A percentile compares a stretch with the other conserved stretches of the same genome.
phyloP scores from a whole-genome alignment of 345 rosid species.

The Passiflora organensis region DNA sequence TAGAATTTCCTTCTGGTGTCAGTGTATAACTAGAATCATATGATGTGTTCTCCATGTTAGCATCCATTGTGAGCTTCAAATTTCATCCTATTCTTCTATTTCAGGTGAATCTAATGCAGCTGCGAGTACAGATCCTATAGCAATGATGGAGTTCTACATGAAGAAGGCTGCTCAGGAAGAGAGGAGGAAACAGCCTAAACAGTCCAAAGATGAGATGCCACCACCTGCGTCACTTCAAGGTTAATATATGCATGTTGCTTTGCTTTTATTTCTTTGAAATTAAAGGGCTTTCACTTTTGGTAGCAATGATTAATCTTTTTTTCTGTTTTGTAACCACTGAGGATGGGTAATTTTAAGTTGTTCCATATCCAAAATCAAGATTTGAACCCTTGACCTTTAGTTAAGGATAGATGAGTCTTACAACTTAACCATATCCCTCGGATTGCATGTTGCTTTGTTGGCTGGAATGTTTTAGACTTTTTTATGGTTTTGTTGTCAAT shows the following conservation, averaged over 20 bases:
- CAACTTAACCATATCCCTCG: no score
- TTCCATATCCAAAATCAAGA: no score
- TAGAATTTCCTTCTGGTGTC: background rate
- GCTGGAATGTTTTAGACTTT: background rate
- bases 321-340: no score
- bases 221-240: slow-evolving; percentile 96
- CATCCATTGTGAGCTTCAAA: slow-evolving; percentile 2
- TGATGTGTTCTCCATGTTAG: background rate
- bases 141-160: slow-evolving; percentile 98
- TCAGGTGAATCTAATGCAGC: slow-evolving; percentile 27
- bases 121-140: slow-evolving; percentile 68
- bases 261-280: no score
- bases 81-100: background rate
- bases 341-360: no score
- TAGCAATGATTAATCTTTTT: no score
- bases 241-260: slow-evolving; percentile 18
- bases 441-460: slow-evolving; percentile 3
- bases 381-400: no score
- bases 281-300: no score
- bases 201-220: slow-evolving; percentile 98
- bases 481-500: slow-evolving; percentile 6
- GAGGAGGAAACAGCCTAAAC: slow-evolving; percentile 81
- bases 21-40: background rate
- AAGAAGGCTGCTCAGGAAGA: slow-evolving; percentile 98
- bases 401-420: no score